Percentiles rank a stretch among this genome's conserved stretches.
Evolutionary conservation across 2,329 filamentous ascomycete species (phyloP).

Genomic region (Cryphonectria japonica): DNA sequence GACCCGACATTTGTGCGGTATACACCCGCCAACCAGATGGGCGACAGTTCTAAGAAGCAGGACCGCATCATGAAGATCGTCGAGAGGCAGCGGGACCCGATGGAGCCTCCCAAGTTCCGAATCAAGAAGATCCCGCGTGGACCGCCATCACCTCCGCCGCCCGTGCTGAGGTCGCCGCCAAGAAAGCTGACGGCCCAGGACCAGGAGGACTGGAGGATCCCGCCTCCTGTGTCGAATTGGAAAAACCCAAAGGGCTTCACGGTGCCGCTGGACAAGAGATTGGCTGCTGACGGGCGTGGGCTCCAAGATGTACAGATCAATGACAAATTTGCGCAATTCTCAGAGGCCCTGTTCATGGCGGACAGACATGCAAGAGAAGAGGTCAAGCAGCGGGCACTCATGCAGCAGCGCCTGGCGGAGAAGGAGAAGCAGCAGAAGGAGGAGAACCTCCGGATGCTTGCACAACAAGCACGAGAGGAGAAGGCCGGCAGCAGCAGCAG

Average conservation of each 20-base stretch:
- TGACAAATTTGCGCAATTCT: constrained; percentile 97
- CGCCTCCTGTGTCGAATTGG: constrained; percentile 93
- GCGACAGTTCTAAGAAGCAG: constrained; percentile 80
- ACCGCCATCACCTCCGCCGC: constrained; percentile 88
- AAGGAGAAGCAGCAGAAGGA: constrained; percentile 96
- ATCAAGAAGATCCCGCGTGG: constrained; percentile 97
- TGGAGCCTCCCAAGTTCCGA: constrained; percentile 98
- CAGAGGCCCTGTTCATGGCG: constrained; percentile 90
- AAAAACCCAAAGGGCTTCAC: constrained; percentile 99
- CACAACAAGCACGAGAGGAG: constrained; percentile 90
- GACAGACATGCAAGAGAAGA: constrained; percentile 95
- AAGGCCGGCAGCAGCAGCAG: constrained; percentile 52
- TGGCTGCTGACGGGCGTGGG: constrained; percentile 90
- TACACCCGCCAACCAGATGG: constrained; percentile 96
- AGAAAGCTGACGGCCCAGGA: constrained; percentile 95
- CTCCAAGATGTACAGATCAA: constrained; percentile 95
- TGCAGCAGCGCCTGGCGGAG: constrained; percentile 95
- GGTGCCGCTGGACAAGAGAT: constrained; percentile 89
- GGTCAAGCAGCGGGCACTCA: constrained; percentile 85
- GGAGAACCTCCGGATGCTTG: constrained; percentile 83
- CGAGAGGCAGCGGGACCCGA: constrained; percentile 87
- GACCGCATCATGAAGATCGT: constrained; percentile 99
- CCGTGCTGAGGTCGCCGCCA: constrained; percentile 92
- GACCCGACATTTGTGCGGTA: constrained; percentile 95
- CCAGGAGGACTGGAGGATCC: constrained; percentile 84